Conservation (phyloP, 2,329 filamentous ascomycete genomes). For the Pseudocercospora fijiensis region DNA sequence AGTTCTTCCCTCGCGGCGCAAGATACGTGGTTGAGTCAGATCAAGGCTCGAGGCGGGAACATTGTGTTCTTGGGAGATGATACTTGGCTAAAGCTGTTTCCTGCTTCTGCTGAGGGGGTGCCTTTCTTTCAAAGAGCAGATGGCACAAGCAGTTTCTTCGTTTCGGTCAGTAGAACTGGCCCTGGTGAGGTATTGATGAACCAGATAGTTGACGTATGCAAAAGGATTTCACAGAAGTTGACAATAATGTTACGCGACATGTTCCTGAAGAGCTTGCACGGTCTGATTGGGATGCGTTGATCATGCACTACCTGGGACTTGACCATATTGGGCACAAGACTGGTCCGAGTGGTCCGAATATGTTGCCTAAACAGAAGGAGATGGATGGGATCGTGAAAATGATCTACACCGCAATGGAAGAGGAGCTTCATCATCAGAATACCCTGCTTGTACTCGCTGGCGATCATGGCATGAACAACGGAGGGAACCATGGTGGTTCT, state of each 20-base stretch:
- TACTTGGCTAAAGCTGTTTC: slow-evolving; percentile 97
- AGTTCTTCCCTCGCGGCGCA: slow-evolving; percentile 82
- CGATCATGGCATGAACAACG: slow-evolving; percentile 99
- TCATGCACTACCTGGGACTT: slow-evolving; percentile 91
- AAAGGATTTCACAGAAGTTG: slow-evolving; percentile 95
- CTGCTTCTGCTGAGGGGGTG: slow-evolving; percentile 42
- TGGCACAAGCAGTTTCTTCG: slow-evolving; percentile 96
- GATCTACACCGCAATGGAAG: slow-evolving; percentile 74
- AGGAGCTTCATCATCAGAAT: slow-evolving; percentile 67
- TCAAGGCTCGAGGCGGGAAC: slow-evolving; percentile 74
- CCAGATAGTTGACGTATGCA: slow-evolving; percentile 16
- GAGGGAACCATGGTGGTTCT: slow-evolving; percentile 93
- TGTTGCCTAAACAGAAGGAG: slow-evolving; percentile 88
- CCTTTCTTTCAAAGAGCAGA: slow-evolving; percentile 78
- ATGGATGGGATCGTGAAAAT: slow-evolving; percentile 81
- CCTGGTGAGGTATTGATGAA: slow-evolving; percentile 27
- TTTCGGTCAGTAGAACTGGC: slow-evolving; percentile 67
- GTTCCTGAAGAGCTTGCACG: slow-evolving; percentile 71
- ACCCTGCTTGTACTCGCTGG: slow-evolving; percentile 84
- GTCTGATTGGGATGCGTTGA: slow-evolving; percentile 86
- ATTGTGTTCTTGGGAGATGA: slow-evolving; percentile 96
- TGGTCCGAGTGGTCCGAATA: slow-evolving; percentile 78
- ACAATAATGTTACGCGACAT: slow-evolving; percentile 94
- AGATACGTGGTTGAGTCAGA: slow-evolving; percentile 94
- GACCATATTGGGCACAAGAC: slow-evolving; percentile 98